Conservation (phyloP, 2,329 filamentous ascomycete species). For the Bipolaris victoriae region DNA sequence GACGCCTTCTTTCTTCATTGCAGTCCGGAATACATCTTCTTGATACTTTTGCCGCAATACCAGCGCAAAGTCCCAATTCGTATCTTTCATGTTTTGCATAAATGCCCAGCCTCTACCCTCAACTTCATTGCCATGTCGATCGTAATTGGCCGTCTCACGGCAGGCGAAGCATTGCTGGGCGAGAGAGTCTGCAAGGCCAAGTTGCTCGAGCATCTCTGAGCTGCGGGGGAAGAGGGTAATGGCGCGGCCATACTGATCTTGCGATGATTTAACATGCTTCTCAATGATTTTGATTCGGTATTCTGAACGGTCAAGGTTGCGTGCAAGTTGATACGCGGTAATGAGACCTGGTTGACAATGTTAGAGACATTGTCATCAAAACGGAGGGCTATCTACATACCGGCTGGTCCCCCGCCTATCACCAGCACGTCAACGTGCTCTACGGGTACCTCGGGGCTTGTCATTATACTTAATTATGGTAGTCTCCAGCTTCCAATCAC, state of each 20-base stretch:
- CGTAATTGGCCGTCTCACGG: constrained; percentile 58
- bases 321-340: constrained; percentile 56
- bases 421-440: constrained; percentile 34
- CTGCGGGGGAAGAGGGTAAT: constrained; percentile 61
- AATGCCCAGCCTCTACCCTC: constrained; percentile 59
- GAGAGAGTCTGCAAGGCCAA: constrained; percentile 57
- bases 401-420: constrained; percentile 54
- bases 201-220: constrained; percentile 60
- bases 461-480: constrained; percentile 11
- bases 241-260: constrained; percentile 61
- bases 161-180: constrained; percentile 61
- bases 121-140: constrained; percentile 54
- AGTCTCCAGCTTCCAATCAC: not conserved
- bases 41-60: constrained; percentile 63
- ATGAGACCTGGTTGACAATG: constrained; percentile 24
- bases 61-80: constrained; percentile 59
- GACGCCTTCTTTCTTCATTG: constrained; percentile 47
- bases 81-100: constrained; percentile 61
- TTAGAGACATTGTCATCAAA: constrained; percentile 1
- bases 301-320: constrained; percentile 50
- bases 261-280: constrained; percentile 55
- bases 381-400: constrained; percentile 28
- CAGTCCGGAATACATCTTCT: constrained; percentile 59
- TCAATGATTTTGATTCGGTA: constrained; percentile 57
- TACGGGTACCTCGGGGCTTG: not conserved